Evolutionary conservation across 768 basidiomycete genomes (phyloP).

Genomic region (Phanerochaete carnosa): DNA sequence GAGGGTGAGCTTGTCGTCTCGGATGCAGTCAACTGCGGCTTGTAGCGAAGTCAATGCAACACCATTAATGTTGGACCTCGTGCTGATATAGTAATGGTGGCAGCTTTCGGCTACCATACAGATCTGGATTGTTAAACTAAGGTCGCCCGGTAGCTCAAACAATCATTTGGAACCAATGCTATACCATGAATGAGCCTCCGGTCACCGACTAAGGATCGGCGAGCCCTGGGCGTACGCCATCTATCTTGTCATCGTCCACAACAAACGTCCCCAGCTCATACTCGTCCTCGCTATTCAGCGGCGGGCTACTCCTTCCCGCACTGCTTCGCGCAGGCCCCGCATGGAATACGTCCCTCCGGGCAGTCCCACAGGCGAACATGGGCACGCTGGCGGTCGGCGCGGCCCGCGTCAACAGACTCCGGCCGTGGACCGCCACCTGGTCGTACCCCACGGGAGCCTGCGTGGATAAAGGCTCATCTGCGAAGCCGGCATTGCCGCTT

Average conservation of each 20-base stretch:
- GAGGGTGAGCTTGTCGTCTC: too few relatives aligned
- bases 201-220: neutral
- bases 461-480: conserved; percentile 60
- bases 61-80: too few relatives aligned
- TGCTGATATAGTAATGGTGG: too few relatives aligned
- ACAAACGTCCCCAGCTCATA: conserved; percentile 79
- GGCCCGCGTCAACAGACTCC: conserved; percentile 70
- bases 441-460: conserved; percentile 75
- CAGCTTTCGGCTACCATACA: too few relatives aligned
- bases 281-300: conserved; percentile 52
- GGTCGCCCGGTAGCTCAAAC: too few relatives aligned
- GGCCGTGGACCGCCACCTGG: conserved; percentile 67
- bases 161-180: too few relatives aligned
- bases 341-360: conserved; percentile 29
- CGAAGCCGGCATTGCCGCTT: conserved; percentile 65
- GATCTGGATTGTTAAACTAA: too few relatives aligned
- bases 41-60: too few relatives aligned
- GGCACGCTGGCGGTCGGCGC: conserved; percentile 45
- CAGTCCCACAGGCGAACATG: conserved; percentile 49
- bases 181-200: neutral
- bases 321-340: too few relatives aligned
- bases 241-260: conserved; percentile 73
- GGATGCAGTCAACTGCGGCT: too few relatives aligned
- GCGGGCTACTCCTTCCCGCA: conserved; percentile 48
- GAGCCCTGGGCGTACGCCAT: conserved; percentile 38